A percentile compares a stretch with the other conserved stretches of the same genome.
Conservation (phyloP, 2,329 filamentous ascomycete genomes). For the Neurospora crassa region DNA sequence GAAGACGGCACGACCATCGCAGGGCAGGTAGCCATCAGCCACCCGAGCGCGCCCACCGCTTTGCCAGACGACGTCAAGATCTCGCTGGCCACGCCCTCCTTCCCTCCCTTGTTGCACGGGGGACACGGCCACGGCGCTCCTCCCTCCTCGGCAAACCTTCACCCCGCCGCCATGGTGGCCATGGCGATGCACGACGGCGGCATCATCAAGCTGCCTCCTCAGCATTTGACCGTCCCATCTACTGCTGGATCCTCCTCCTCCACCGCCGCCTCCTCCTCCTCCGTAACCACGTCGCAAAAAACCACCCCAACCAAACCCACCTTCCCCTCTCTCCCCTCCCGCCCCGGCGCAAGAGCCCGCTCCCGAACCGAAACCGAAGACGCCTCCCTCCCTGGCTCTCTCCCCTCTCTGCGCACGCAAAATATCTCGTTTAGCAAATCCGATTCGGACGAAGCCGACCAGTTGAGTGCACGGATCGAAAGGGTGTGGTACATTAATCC, state of each 20-base stretch:
- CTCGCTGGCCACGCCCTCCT: slow-evolving; percentile 4
- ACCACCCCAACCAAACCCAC: neutral
- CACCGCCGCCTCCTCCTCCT: neutral
- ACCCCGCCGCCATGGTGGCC: neutral
- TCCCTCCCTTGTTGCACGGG: neutral
- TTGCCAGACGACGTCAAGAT: slow-evolving; percentile 26
- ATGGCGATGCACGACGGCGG: neutral
- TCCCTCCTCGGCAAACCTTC: neutral
- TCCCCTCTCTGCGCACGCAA: slow-evolving; percentile 69
- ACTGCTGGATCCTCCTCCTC: neutral
- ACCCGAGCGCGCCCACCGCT: slow-evolving; percentile 61
- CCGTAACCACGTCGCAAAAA: neutral
- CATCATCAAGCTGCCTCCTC: neutral
- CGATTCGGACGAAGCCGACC: slow-evolving; percentile 47
- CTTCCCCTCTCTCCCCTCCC: neutral
- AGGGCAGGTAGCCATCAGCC: slow-evolving; percentile 87
- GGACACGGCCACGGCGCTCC: neutral
- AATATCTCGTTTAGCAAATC: slow-evolving; percentile 75
- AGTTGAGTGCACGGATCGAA: slow-evolving; percentile 67
- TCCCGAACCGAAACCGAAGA: slow-evolving; percentile 64
- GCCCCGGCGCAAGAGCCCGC: slow-evolving; percentile 21
- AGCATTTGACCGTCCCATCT: neutral
- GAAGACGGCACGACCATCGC: slow-evolving; percentile 69
- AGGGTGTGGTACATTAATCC: slow-evolving; percentile 97
- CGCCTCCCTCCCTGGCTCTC: slow-evolving; percentile 69